Evolutionary conservation across 2,329 filamentous ascomycete species (phyloP), one percentile per base, ranked within the genome.

Genomic region (Scleromitrula shiraiana): DNA sequence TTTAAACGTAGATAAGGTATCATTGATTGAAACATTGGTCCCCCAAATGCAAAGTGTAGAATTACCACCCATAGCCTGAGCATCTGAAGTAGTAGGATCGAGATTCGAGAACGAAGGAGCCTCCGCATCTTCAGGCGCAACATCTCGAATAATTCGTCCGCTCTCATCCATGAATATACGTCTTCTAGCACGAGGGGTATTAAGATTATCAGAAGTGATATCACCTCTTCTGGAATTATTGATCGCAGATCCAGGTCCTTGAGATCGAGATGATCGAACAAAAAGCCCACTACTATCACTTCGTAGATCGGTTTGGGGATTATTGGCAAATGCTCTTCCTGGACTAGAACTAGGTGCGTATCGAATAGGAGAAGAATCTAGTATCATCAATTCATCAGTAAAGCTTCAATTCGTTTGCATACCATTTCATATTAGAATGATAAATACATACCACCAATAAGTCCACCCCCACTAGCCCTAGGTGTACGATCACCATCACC

Each of bases 271-370:
- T 50, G 83, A 76, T 59, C 84, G 73, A 27, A 96, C 83, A 63
- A 97, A 97, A 24, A 97, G 75, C 5, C 82, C 86, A 62, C 89
- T 95, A 69, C 83, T 88, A 62, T 88, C 88, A 65, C 86, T 94
- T 58, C 80, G 80, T 52, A 88, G 73, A 63, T 91, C 82, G 44
- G 85, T 83, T 55, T 83, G 80, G 43, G 72, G 71, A 54, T 77
- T 69, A 49, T 75, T 67, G 54, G 58, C 53, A 40, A 52, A 49
- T 71, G 63, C 73, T 62, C 79, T 80, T n/a, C 80, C 82, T 22
- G 88, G 88, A 62, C 87, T 95, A 30, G 91, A 95, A 67, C 88
- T 95, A 29, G 88, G 82, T 49, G 88, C 87, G 64, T 96, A 97
- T 65, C 83, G 81, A 57, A 97, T 88, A 1, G 91, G 91, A 1